phyloP scores from a whole-genome alignment of 2,329 filamentous ascomycete genomes.

The Diaporthe vaccinii region DNA sequence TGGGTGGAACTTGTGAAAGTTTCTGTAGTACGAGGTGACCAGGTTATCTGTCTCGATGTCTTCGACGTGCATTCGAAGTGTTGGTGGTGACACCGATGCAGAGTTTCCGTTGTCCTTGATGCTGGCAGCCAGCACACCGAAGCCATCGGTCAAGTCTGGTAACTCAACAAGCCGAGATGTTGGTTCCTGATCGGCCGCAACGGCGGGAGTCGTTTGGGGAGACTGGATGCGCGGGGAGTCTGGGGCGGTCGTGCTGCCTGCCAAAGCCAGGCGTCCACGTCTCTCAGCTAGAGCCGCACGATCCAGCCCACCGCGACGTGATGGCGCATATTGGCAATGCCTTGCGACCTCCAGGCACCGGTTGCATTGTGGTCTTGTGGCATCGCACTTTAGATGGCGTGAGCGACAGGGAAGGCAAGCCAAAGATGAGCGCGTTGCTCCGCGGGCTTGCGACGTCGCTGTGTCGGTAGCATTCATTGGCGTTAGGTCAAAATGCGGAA shows the following conservation, averaged over 20 bases:
- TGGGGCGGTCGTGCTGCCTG: neutral
- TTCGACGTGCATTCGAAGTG: neutral
- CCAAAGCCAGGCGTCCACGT: neutral
- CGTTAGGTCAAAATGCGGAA: neutral
- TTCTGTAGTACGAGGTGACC: constrained; percentile 6
- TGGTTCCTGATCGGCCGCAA: neutral
- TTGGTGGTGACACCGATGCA: no score
- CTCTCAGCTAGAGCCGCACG: constrained; percentile 19
- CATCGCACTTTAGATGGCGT: constrained; percentile 19
- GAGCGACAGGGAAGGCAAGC: constrained; percentile 15
- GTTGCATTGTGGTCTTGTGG: neutral
- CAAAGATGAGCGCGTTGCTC: constrained; percentile 5
- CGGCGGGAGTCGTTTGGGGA: neutral
- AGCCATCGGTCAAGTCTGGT: neutral
- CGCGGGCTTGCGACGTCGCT: neutral
- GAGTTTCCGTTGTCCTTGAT: neutral
- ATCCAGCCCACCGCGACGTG: constrained; percentile 15
- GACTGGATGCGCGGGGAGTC: neutral
- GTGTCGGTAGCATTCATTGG: neutral
- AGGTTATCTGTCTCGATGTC: constrained; percentile 2
- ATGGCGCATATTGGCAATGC: constrained; percentile 8
- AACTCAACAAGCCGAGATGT: neutral
- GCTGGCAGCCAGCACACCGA: neutral
- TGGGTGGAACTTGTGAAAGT: constrained; percentile 15
- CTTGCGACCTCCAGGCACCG: constrained; percentile 8